phyloP scores from a whole-genome alignment of 352 stramenopile genomes.

The Pythium brassicae region DNA sequence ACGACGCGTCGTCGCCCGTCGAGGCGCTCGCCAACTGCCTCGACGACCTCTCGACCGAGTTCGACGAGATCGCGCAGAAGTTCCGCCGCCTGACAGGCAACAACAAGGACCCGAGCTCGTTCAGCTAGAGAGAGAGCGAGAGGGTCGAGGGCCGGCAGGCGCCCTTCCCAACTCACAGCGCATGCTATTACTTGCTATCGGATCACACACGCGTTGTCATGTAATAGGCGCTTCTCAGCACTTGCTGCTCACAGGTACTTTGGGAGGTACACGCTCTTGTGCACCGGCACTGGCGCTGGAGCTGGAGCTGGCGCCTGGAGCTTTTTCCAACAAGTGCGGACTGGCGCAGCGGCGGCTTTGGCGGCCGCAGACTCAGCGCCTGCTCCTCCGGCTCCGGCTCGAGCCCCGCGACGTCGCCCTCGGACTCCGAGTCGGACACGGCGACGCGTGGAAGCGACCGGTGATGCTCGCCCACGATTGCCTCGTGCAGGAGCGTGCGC shows the following conservation, averaged over 20 bases:
- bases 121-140: too few species aligned
- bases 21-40: slow-evolving; percentile 79
- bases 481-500: slow-evolving; percentile 10
- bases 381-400: neutral
- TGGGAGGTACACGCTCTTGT: slow-evolving; percentile 12
- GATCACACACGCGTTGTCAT: too few species aligned
- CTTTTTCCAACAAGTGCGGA: neutral
- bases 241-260: slow-evolving; percentile 15
- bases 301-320: neutral
- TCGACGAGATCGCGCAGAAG: slow-evolving; percentile 82
- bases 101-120: slow-evolving; percentile 79
- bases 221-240: too few species aligned
- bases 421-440: slow-evolving; percentile 1
- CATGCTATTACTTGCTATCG: too few species aligned
- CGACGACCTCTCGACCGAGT: slow-evolving; percentile 84
- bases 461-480: slow-evolving; percentile 12
- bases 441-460: neutral
- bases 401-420: neutral
- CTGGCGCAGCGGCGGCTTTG: neutral
- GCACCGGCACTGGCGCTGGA: neutral
- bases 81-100: slow-evolving; percentile 79
- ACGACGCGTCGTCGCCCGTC: slow-evolving; percentile 78
- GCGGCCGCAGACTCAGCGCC: neutral
- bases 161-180: too few species aligned
- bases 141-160: too few species aligned